These are phyloP conservation scores for Lactarius trivialis DNA, from an alignment of 768 basidiomycete species.

Conservation along the genomic window DNA sequence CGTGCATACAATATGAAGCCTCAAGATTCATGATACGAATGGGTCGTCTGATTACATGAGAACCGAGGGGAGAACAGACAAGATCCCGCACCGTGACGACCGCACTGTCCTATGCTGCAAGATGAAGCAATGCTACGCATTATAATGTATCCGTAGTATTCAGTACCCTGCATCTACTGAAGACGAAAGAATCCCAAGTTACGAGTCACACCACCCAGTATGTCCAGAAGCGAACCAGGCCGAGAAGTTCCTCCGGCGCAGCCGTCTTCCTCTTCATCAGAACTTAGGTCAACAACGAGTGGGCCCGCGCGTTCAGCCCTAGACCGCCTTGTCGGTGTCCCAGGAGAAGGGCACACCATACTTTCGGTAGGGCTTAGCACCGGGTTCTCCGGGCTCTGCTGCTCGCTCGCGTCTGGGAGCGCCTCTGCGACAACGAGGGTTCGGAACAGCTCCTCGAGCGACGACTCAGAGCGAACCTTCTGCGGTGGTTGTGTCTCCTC, in stretches of 20 bases:
- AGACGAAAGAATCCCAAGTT: not conserved
- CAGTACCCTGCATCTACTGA: not conserved
- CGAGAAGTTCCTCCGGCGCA: not conserved
- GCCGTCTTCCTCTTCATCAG: not conserved
- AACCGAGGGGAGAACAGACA: no score
- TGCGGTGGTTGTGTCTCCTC: no score
- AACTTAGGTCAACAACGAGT: not conserved
- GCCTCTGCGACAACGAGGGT: no score
- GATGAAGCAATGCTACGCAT: not conserved
- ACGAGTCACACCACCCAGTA: not conserved
- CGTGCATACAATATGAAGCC: no score
- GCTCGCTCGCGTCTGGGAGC: not conserved
- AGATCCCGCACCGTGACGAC: no score
- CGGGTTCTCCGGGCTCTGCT: not conserved
- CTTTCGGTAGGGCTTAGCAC: not conserved
- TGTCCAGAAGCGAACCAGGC: not conserved
- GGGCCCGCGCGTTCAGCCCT: no score
- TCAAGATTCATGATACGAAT: no score
- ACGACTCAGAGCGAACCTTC: no score
- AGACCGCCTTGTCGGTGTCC: not conserved
- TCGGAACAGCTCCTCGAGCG: no score
- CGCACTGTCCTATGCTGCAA: not conserved
- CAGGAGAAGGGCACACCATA: not conserved
- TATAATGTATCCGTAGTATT: no score
- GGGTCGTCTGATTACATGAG: not conserved